phyloP scores from a whole-genome alignment of 306 rosid species.

The Chamaecrista fasciculata region DNA sequence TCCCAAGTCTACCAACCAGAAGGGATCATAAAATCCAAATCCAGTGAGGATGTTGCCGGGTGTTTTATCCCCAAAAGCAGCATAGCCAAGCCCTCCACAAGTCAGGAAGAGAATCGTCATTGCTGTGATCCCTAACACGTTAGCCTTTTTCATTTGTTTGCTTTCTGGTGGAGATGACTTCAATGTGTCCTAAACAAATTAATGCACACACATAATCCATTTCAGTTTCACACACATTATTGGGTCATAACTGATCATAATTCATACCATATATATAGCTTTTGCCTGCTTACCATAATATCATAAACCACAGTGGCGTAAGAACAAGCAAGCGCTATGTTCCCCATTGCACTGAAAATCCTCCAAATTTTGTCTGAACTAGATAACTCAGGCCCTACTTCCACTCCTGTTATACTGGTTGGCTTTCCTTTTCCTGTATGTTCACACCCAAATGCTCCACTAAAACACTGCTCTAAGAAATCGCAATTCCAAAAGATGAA shows the following conservation, averaged over 20 bases:
- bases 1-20: conserved; percentile 60
- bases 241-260: not conserved
- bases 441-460: not conserved
- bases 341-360: conserved; percentile 57
- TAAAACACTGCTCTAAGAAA: too few relatives aligned
- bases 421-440: conserved; percentile 53
- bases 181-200: conserved; percentile 61
- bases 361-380: conserved; percentile 49
- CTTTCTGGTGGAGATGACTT: conserved; percentile 65
- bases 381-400: conserved; percentile 39
- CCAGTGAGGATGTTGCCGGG: conserved; percentile 63
- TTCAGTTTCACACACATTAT: too few relatives aligned
- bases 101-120: conserved; percentile 54
- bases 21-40: conserved; percentile 54
- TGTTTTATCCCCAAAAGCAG: conserved; percentile 60
- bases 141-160: conserved; percentile 72
- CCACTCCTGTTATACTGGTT: conserved; percentile 39
- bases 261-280: too few relatives aligned
- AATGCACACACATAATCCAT: not conserved
- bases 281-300: conserved; percentile 56
- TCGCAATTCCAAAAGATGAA: too few relatives aligned
- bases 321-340: conserved; percentile 65
- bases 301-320: conserved; percentile 53
- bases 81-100: conserved; percentile 58
- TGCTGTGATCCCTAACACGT: conserved; percentile 41